Base-by-base conservation (phyloP, 352 stramenopile genomes). In the Heterotrichella gracilis region DNA sequence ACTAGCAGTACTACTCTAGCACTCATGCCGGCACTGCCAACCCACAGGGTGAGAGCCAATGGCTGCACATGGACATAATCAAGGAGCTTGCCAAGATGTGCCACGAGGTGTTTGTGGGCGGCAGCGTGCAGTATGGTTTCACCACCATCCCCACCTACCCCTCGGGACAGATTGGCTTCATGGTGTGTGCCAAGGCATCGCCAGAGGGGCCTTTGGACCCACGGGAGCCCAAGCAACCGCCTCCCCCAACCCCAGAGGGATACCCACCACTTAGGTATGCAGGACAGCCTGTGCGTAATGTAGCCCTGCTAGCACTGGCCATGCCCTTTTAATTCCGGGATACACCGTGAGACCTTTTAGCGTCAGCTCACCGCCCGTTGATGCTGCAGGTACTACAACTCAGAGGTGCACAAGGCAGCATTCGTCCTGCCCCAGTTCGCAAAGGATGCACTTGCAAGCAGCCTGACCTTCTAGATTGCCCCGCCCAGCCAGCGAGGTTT, bases 141-240 rank as follows among this genome's bases (percentile, higher is more conserved):
- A 96, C 88, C 64, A 96, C 86, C 53, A 95, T 98, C 75, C 92
- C 92, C 1, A 95, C 89, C 21, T 98, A 99, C 81, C 91, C 92
- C 3, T 94, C 82, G 40, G 92, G 90, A 42, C 89, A 97, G 77
- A 99, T 99, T 78, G 91, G 90, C 25, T 98, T 97, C 75, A 86
- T 94, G 72, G 78, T 94, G 19, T 25, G 17, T 74, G 71, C 68
- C 3, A 73, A 73, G 19, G 69, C 20, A 40, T 53, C 53, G 19
- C 22, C 40, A 0, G 24, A 3, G 25, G 24, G 64, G 69, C 42
- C 76, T 13, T 24, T 21, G 19, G 3, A 71, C 17, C 72, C n/a
- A n/a, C n/a, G n/a, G n/a, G n/a, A n/a, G n/a, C n/a, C n/a, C n/a
- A n/a, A n/a, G n/a, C n/a, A n/a, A n/a, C n/a, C n/a, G n/a, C n/a